These are phyloP conservation scores for Taiozyma onychis DNA, from an alignment of 1,139 yeast genomes.

Conservation along the genomic window DNA sequence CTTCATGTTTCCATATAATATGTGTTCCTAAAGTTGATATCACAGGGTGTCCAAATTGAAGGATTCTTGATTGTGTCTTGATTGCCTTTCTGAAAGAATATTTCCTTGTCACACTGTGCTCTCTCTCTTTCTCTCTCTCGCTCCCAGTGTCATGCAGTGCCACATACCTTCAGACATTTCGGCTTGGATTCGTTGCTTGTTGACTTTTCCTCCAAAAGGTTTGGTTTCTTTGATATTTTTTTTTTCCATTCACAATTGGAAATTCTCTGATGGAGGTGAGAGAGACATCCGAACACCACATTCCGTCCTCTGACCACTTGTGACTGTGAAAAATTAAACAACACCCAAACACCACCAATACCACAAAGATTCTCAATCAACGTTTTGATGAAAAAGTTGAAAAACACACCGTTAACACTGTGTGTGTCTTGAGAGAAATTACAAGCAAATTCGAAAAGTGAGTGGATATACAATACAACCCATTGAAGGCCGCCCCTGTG, in stretches of 20 bases:
- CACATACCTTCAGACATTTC: conserved; percentile 26
- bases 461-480: neutral
- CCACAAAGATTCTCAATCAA: neutral
- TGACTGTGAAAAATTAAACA: conserved; percentile 1
- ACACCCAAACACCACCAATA: conserved; percentile 5
- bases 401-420: conserved; percentile 23
- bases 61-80: neutral
- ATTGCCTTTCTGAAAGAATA: neutral
- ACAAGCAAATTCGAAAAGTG: neutral
- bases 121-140: neutral
- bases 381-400: neutral
- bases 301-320: neutral
- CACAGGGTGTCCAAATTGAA: neutral
- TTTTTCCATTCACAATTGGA: neutral
- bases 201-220: neutral
- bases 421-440: neutral
- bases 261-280: neutral
- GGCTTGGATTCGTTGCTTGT: conserved; percentile 1
- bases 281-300: conserved; percentile 3
- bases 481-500: neutral
- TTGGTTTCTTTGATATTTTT: neutral
- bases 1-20: neutral
- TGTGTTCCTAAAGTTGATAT: neutral
- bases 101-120: neutral
- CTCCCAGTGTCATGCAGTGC: neutral